Conservation (phyloP, 306 rosid genomes). For the Vigna trinervia region DNA sequence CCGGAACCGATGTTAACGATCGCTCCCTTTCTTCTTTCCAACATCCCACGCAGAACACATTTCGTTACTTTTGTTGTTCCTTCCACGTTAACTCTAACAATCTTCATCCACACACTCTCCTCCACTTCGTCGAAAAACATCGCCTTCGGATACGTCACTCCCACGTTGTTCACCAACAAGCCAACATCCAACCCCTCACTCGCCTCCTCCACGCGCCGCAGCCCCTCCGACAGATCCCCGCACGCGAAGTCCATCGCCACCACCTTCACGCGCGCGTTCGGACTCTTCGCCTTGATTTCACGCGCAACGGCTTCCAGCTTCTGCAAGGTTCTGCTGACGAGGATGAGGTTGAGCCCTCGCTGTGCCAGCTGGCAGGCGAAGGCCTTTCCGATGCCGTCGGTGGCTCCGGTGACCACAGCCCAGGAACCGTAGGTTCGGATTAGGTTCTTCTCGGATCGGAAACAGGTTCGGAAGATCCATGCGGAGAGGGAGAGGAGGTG, state of each 20-base stretch:
- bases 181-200: constrained; percentile 52
- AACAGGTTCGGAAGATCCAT: constrained; percentile 37
- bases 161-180: constrained; percentile 73
- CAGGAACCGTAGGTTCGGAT: constrained; percentile 48
- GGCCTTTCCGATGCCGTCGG: constrained; percentile 60
- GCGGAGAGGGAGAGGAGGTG: not conserved
- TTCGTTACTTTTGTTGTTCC: constrained; percentile 64
- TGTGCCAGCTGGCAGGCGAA: constrained; percentile 41
- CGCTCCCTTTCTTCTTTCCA: constrained; percentile 64
- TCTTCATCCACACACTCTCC: constrained; percentile 66
- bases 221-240: constrained; percentile 35
- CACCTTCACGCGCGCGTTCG: constrained; percentile 36
- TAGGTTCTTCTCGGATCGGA: constrained; percentile 46
- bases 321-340: constrained; percentile 60
- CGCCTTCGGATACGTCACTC: constrained; percentile 67
- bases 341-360: constrained; percentile 58
- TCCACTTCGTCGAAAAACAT: constrained; percentile 69
- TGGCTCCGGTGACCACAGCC: constrained; percentile 60
- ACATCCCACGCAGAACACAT: constrained; percentile 63
- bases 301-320: constrained; percentile 60
- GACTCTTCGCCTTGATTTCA: constrained; percentile 50
- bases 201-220: constrained; percentile 48
- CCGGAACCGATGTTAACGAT: constrained; percentile 81
- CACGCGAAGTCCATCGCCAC: constrained; percentile 62
- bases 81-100: constrained; percentile 69